These are phyloP conservation scores for Aspergillus sp. DNA, from an alignment of 2,329 filamentous ascomycete species.

Conservation along the genomic window DNA sequence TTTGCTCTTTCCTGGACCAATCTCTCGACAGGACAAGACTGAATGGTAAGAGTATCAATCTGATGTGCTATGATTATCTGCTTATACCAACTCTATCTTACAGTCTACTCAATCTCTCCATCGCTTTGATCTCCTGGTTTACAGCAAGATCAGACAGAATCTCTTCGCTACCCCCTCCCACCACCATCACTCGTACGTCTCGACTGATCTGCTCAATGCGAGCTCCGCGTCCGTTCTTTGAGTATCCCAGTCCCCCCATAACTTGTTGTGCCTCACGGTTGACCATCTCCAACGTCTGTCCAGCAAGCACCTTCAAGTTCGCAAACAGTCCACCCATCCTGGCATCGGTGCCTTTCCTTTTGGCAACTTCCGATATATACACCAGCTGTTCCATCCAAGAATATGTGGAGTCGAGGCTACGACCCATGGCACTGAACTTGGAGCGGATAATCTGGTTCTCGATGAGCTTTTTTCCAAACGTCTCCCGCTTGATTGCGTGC, in stretches of 20 bases:
- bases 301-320: slow-evolving; percentile 45
- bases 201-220: slow-evolving; percentile 52
- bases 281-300: slow-evolving; percentile 46
- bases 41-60: no score
- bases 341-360: slow-evolving; percentile 9
- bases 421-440: slow-evolving; percentile 52
- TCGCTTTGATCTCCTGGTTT: slow-evolving; percentile 39
- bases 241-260: slow-evolving; percentile 51
- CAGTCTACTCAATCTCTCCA: slow-evolving; percentile 17
- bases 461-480: slow-evolving; percentile 54
- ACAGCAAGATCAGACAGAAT: slow-evolving; percentile 50
- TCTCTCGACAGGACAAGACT: no score
- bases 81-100: slow-evolving; percentile 5
- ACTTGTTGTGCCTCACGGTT: slow-evolving; percentile 52
- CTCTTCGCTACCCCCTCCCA: slow-evolving; percentile 54
- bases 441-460: slow-evolving; percentile 53
- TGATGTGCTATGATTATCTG: no score
- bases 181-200: slow-evolving; percentile 50
- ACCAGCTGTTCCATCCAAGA: slow-evolving; percentile 57
- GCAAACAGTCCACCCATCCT: slow-evolving; percentile 18
- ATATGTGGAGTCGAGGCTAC: slow-evolving; percentile 53
- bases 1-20: no score
- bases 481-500: slow-evolving; percentile 50
- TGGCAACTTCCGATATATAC: slow-evolving; percentile 35
- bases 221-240: slow-evolving; percentile 43